Evolutionary conservation across 495 filamentous ascomycete genomes (phyloP).

Genomic region (Neurospora cerealis): DNA sequence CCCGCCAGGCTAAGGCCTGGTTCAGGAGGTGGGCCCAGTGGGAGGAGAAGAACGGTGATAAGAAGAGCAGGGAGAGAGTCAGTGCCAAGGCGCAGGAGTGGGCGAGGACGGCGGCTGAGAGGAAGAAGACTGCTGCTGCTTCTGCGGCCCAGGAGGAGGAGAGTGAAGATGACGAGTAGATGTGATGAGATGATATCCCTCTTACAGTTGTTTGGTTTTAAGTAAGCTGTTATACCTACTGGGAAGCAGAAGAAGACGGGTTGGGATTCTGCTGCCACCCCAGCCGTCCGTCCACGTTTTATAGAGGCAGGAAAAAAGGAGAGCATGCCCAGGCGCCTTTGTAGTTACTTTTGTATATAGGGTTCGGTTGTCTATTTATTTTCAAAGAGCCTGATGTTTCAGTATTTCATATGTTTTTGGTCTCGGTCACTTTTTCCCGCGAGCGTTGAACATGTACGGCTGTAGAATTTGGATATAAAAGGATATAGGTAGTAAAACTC

Average conservation of each 20-base stretch:
- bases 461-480: background rate
- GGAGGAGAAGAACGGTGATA: constrained; percentile 64
- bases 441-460: background rate
- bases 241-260: background rate
- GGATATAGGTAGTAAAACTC: background rate
- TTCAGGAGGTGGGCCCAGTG: constrained; percentile 77
- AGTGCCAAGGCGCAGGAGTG: constrained; percentile 66
- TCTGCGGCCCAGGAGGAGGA: constrained; percentile 13
- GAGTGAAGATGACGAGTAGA: constrained; percentile 10
- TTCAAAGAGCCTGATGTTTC: background rate
- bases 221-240: background rate
- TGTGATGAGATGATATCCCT: background rate
- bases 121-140: constrained; percentile 11
- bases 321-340: background rate
- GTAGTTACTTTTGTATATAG: background rate
- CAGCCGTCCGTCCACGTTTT: background rate
- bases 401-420: background rate
- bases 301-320: background rate
- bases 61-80: constrained; percentile 61
- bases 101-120: constrained; percentile 27
- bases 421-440: background rate
- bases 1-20: constrained; percentile 65
- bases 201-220: background rate
- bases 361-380: background rate
- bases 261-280: background rate